Conservation (phyloP, 2,329 filamentous ascomycete species). For the Aspergillus fumigatiaffinis region DNA sequence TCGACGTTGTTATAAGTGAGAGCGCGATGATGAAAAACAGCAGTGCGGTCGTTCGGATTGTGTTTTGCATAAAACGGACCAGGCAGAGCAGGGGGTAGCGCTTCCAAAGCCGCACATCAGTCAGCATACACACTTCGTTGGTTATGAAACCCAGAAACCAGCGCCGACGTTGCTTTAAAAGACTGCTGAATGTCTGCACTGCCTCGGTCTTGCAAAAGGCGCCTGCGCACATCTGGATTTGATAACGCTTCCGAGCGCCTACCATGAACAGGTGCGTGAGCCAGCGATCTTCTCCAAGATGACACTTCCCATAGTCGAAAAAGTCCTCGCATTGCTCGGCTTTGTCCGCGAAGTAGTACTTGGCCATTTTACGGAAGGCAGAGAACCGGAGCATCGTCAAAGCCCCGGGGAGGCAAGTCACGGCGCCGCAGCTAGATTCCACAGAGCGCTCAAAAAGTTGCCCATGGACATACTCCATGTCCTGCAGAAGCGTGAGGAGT, state of each 20-base stretch:
- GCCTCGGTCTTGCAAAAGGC: constrained; percentile 99
- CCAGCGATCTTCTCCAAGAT: constrained; percentile 94
- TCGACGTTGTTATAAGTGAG: constrained; percentile 78
- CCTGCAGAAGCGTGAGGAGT: constrained; percentile 86
- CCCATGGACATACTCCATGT: constrained; percentile 97
- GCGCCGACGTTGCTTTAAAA: constrained; percentile 88
- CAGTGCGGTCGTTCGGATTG: constrained; percentile 87
- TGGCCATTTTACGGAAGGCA: constrained; percentile 93
- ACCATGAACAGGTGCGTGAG: constrained; percentile 99
- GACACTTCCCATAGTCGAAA: constrained; percentile 94
- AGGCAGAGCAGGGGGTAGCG: constrained; percentile 82
- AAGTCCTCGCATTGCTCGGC: constrained; percentile 92
- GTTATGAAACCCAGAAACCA: constrained; percentile 98
- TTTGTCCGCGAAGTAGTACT: constrained; percentile 97
- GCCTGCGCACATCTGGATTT: constrained; percentile 96
- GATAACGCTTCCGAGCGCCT: constrained; percentile 84
- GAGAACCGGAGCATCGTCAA: constrained; percentile 94
- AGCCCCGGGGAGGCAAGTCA: constrained; percentile 93
- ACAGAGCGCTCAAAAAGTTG: constrained; percentile 95
- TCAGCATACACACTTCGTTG: constrained; percentile 97
- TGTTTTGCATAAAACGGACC: constrained; percentile 92
- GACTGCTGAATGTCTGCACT: constrained; percentile 77
- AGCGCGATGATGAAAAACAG: constrained; percentile 93
- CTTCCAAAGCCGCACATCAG: constrained; percentile 86
- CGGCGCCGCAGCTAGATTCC: constrained; percentile 87